Evolutionary conservation across 345 rosid species (phyloP).

Genomic region (Citrus maxima): DNA sequence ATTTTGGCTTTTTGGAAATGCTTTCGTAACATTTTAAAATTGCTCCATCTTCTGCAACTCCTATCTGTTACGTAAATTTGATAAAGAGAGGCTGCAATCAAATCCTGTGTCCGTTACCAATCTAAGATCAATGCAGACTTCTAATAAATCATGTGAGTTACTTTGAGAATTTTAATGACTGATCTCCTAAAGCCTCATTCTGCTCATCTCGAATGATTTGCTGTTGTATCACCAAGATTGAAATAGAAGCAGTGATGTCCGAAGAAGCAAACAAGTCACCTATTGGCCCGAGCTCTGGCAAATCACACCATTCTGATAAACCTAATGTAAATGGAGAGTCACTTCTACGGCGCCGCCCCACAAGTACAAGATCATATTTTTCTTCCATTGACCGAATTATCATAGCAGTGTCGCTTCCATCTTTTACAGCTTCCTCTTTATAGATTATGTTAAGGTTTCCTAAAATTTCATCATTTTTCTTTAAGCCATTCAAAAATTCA

Average conservation of each 20-base stretch:
- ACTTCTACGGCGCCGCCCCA: constrained; percentile 13
- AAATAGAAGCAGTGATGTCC: constrained; percentile 9
- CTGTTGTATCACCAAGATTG: constrained; percentile 24
- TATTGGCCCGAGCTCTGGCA: constrained; percentile 26
- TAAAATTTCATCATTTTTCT: background rate
- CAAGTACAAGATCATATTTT: constrained; percentile 20
- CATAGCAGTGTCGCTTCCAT: constrained; percentile 21
- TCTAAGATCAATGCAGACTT: background rate
- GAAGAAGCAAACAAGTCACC: constrained; percentile 24
- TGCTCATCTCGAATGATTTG: constrained; percentile 17
- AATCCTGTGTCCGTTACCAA: background rate
- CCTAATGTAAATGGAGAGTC: constrained; percentile 12
- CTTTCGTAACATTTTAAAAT: background rate
- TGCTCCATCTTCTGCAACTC: background rate
- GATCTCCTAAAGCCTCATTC: background rate
- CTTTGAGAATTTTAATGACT: background rate
- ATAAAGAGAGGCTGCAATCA: background rate
- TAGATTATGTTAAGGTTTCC: background rate
- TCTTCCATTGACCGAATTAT: background rate
- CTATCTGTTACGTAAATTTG: background rate
- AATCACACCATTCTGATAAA: constrained; percentile 23
- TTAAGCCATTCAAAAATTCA: constrained; percentile 6
- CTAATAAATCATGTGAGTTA: background rate
- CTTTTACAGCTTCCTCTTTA: constrained; percentile 15
- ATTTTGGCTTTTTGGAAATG: background rate